Evolutionary conservation across 495 filamentous ascomycete species (phyloP).

Genomic region (Aspergillus nidulans): DNA sequence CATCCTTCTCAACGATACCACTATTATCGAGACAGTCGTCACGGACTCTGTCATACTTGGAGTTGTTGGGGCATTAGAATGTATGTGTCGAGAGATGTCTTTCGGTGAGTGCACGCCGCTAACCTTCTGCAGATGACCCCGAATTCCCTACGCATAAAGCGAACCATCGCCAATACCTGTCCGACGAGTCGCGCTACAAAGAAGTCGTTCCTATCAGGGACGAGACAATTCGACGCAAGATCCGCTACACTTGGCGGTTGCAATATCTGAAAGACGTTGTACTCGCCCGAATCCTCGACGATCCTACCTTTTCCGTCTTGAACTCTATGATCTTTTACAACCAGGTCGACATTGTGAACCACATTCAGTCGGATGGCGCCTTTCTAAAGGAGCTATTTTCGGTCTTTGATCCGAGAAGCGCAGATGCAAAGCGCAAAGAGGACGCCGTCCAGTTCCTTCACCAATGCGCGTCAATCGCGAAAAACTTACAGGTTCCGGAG

Average conservation of each 20-base stretch:
- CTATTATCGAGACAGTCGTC: slow-evolving; percentile 90
- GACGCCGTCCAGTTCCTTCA: slow-evolving; percentile 96
- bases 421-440: slow-evolving; percentile 71
- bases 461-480: slow-evolving; percentile 90
- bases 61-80: slow-evolving; percentile 94
- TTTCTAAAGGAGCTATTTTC: slow-evolving; percentile 88
- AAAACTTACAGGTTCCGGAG: slow-evolving; percentile 80
- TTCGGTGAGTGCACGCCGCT: slow-evolving; percentile 10
- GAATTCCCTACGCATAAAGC: slow-evolving; percentile 99
- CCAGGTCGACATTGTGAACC: slow-evolving; percentile 94
- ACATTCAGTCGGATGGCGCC: slow-evolving; percentile 71
- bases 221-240: slow-evolving; percentile 75
- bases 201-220: slow-evolving; percentile 94
- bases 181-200: slow-evolving; percentile 84
- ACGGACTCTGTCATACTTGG: slow-evolving; percentile 84
- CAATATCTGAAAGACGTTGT: slow-evolving; percentile 99
- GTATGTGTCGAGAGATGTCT: slow-evolving; percentile 30
- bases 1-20: slow-evolving; percentile 88
- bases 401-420: slow-evolving; percentile 68
- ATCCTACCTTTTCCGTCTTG: slow-evolving; percentile 94
- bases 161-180: slow-evolving; percentile 91
- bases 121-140: slow-evolving; percentile 64
- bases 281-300: slow-evolving; percentile 89
- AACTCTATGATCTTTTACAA: slow-evolving; percentile 99
- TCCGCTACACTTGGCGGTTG: slow-evolving; percentile 90